phyloP scores from a whole-genome alignment of 1,284 basidiomycete species.

The Fomitopsis palustris region DNA sequence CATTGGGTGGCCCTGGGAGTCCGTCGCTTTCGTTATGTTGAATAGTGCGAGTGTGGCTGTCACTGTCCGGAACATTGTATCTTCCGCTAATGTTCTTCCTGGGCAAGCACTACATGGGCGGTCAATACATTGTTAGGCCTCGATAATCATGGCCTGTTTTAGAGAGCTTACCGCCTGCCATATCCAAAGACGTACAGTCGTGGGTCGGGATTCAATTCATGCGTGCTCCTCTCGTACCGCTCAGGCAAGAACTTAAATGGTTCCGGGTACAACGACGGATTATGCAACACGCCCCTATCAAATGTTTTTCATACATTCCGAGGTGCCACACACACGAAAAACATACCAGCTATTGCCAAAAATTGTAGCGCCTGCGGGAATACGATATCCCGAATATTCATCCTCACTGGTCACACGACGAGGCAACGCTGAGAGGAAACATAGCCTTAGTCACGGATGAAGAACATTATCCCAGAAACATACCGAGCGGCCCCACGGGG shows the following conservation, averaged over 20 bases:
- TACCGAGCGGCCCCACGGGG: constrained; percentile 13
- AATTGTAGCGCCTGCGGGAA: constrained; percentile 12
- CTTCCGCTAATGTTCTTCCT: constrained; percentile 13
- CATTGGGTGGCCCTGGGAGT: background rate
- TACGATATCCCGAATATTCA: constrained; percentile 7
- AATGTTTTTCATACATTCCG: background rate
- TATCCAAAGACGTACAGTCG: constrained; percentile 7
- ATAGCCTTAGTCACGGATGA: background rate
- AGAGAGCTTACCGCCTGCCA: constrained; percentile 5
- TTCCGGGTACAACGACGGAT: constrained; percentile 10
- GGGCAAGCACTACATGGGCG: constrained; percentile 11
- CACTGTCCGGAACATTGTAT: constrained; percentile 17
- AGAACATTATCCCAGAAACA: constrained; percentile 1
- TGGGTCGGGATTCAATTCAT: constrained; percentile 6
- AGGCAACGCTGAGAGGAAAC: background rate
- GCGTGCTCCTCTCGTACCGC: constrained; percentile 2
- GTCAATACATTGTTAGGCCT: background rate
- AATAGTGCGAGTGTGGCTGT: constrained; percentile 16
- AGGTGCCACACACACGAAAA: too few species aligned
- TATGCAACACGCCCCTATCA: constrained; percentile 11
- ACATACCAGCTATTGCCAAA: constrained; percentile 11
- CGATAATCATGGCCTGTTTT: background rate
- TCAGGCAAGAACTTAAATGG: constrained; percentile 12
- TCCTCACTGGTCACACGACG: constrained; percentile 10
- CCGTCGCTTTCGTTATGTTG: constrained; percentile 6